Percentiles rank a stretch among this genome's conserved stretches.
These are phyloP conservation scores for Exophiala mesophila DNA, from an alignment of 2,329 filamentous ascomycete genomes.

Conservation along the genomic window DNA sequence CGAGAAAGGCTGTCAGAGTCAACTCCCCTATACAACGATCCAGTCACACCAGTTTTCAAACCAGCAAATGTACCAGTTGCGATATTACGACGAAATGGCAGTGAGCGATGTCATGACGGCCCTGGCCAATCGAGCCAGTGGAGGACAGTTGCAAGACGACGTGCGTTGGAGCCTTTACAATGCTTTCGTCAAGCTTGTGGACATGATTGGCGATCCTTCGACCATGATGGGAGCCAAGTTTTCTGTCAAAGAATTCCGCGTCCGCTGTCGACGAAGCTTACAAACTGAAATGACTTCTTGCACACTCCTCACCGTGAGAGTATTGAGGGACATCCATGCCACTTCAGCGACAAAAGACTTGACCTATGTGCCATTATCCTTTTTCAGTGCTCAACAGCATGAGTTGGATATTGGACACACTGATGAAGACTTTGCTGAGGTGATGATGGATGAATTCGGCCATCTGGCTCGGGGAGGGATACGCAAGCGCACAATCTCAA, in stretches of 20 bases:
- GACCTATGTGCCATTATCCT: constrained; percentile 57
- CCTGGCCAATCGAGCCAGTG: constrained; percentile 25
- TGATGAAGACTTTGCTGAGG: constrained; percentile 56
- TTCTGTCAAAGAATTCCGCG: constrained; percentile 34
- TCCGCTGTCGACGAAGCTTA: constrained; percentile 30
- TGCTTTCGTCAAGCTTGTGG: constrained; percentile 34
- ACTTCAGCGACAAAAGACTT: constrained; percentile 49
- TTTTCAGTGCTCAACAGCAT: constrained; percentile 64
- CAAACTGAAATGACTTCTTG: constrained; percentile 38
- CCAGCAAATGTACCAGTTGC: constrained; percentile 52
- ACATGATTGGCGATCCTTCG: constrained; percentile 42
- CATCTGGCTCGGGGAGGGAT: constrained; percentile 24
- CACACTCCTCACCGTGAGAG: constrained; percentile 50
- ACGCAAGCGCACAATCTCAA: constrained; percentile 1
- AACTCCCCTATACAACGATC: constrained; percentile 57
- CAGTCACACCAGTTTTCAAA: constrained; percentile 50
- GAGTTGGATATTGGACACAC: constrained; percentile 52
- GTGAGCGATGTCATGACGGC: constrained; percentile 34
- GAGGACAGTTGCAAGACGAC: constrained; percentile 27
- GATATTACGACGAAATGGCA: constrained; percentile 39
- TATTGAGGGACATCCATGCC: constrained; percentile 59
- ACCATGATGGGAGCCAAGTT: constrained; percentile 35
- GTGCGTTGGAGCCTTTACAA: constrained; percentile 46
- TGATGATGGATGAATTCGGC: constrained; percentile 58
- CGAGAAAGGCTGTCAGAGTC: constrained; percentile 50